Base-by-base conservation (phyloP, 139 green algal species). In the Haematococcus lacustris region DNA sequence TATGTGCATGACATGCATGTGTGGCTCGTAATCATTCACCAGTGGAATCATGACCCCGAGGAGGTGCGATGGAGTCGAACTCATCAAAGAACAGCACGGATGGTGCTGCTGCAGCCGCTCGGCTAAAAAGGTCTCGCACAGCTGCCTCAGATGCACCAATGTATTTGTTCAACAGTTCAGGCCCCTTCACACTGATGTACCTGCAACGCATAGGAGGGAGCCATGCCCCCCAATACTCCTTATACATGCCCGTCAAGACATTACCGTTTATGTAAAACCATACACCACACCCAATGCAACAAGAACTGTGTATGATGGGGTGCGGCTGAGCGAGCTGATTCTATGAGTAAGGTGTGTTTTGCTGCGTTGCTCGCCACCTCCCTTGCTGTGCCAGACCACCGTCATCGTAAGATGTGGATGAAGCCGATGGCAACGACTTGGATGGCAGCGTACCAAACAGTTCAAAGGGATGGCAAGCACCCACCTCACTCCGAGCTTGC, bases 21-120 rank as follows among this genome's bases (percentile, higher is more conserved):
- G 9, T 35, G 43, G 9, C 9, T 53, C 43, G 17, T 9, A 53
- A 37, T 28, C 38, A 32, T 72, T 0, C 66, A 84, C 83, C 83
- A 68, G 80, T 98, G 71, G 89, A 95, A 84, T 99, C 94, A 67
- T 96, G 89, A 37, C 96, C 96, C 2, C 96, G 78, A 41, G 90
- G 85, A 2, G 93, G 93, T 17, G 92, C 95, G 43, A 99, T 94
- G 62, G 95, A 89, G 73, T 99, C 96, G 76, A 99, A 97, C 84
- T 99, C 96, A 73, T 99, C 96, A 80, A 99, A 99, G 82, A 99
- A 99, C 25, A 99, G 88, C n/a, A 97, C 84, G 75, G 91, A 97
- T 3, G 96, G 96, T 0, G 93, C 91, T 3, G 94, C 93, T 0
- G 85, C 83, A 6, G 82, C 62, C 0, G 96, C 96, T 1, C 86